Conservation (phyloP, 169 alveolate species). For the Plasmodium vivax region DNA sequence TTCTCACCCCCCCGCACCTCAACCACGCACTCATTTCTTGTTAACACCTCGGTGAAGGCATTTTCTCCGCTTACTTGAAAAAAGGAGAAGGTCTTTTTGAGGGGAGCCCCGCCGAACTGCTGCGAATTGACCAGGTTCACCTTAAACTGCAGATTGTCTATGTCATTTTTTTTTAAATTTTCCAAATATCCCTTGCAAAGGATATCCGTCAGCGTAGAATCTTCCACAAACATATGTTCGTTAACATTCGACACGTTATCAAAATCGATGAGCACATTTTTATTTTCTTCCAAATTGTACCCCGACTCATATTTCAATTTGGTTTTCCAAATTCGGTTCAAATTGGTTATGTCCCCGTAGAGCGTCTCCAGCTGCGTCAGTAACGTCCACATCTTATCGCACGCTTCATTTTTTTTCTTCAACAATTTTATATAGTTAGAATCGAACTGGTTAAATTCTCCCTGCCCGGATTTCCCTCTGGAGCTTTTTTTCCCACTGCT, state of each 20-base stretch:
- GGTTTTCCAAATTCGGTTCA: constrained; percentile 41
- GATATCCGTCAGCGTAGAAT: constrained; percentile 32
- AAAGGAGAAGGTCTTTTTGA: constrained; percentile 36
- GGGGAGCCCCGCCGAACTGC: constrained; percentile 49
- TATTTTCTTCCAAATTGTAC: constrained; percentile 72
- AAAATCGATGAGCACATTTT: constrained; percentile 42
- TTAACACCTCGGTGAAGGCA: background rate
- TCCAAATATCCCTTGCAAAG: constrained; percentile 66
- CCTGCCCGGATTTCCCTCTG: constrained; percentile 19
- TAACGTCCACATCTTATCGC: constrained; percentile 47
- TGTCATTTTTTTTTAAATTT: constrained; percentile 63
- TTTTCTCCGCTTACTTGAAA: constrained; percentile 10
- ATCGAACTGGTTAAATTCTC: constrained; percentile 61
- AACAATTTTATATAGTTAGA: constrained; percentile 38
- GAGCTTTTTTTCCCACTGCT: background rate
- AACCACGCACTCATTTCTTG: background rate
- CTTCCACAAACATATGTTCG: constrained; percentile 19
- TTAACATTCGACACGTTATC: constrained; percentile 2
- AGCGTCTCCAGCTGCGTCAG: constrained; percentile 56
- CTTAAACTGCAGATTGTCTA: constrained; percentile 52
- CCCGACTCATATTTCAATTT: constrained; percentile 68
- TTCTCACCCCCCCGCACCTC: background rate
- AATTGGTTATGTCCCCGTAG: constrained; percentile 44
- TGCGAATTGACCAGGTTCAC: constrained; percentile 54
- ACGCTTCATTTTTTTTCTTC: constrained; percentile 59